phyloP scores from a whole-genome alignment of 2,329 filamentous ascomycete genomes.

The Fusarium sp. region DNA sequence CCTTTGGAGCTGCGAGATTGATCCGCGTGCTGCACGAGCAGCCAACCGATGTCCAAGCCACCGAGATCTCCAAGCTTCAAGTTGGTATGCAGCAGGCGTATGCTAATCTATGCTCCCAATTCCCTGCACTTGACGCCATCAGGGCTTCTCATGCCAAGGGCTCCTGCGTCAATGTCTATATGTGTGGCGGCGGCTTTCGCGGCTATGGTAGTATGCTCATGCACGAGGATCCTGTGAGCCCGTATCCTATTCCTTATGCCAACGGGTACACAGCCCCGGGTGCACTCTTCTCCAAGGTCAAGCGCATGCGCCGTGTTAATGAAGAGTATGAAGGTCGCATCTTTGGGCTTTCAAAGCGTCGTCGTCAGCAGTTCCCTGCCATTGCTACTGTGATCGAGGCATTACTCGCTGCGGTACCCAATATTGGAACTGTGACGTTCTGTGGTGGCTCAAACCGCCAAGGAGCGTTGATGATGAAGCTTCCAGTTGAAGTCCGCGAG shows the following conservation, averaged over 20 bases:
- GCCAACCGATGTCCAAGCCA: conserved; percentile 58
- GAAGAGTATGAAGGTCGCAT: conserved; percentile 68
- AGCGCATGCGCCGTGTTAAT: conserved; percentile 67
- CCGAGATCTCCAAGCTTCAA: conserved; percentile 70
- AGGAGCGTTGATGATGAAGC: conserved; percentile 82
- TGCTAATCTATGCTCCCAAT: conserved; percentile 63
- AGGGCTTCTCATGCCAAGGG: conserved; percentile 55
- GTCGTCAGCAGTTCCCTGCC: conserved; percentile 86
- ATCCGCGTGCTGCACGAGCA: conserved; percentile 64
- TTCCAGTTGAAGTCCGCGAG: conserved; percentile 72
- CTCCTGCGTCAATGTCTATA: conserved; percentile 78
- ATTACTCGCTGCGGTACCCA: conserved; percentile 77
- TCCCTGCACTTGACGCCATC: conserved; percentile 64
- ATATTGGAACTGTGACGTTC: conserved; percentile 82
- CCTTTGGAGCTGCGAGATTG: conserved; percentile 73
- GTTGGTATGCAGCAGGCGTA: conserved; percentile 74
- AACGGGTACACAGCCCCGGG: conserved; percentile 81
- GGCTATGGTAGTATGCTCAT: conserved; percentile 94
- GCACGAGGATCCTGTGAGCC: conserved; percentile 79
- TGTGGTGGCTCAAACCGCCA: conserved; percentile 91
- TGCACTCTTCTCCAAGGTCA: conserved; percentile 70
- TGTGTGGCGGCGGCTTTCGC: conserved; percentile 91
- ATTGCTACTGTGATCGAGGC: conserved; percentile 86
- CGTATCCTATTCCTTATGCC: conserved; percentile 88
- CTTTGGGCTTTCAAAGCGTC: conserved; percentile 84